These are phyloP conservation scores for Candolleomyces aberdarensis DNA, from an alignment of 768 basidiomycete species.

Conservation along the genomic window DNA sequence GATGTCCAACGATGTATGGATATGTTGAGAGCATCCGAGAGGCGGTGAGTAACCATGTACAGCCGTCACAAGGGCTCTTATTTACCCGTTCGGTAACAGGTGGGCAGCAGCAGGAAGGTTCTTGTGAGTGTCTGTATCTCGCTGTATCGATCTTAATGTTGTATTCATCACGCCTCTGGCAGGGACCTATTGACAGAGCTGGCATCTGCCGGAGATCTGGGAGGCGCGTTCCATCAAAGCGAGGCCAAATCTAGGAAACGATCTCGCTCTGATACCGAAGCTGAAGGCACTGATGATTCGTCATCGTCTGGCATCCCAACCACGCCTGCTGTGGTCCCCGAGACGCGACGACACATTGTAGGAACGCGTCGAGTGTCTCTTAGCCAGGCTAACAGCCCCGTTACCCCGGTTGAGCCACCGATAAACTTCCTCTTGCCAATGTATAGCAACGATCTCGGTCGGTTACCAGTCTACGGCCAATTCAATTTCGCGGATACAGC, in stretches of 20 bases:
- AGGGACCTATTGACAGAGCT: constrained; percentile 38
- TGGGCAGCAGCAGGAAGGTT: constrained; percentile 41
- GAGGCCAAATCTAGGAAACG: constrained; percentile 12
- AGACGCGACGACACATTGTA: constrained; percentile 9
- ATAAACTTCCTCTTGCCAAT: constrained; percentile 43
- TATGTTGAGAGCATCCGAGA: constrained; percentile 41
- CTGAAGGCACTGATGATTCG: neutral
- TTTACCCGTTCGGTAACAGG: constrained; percentile 18
- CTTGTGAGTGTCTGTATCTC: constrained; percentile 24
- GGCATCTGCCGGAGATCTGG: constrained; percentile 31
- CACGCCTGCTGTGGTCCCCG: neutral
- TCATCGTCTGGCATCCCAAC: neutral
- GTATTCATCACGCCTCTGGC: neutral
- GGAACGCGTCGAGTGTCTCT: constrained; percentile 26
- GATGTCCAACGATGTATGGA: constrained; percentile 61
- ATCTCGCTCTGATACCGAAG: constrained; percentile 14
- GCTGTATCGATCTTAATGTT: neutral
- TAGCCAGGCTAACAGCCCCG: constrained; percentile 10
- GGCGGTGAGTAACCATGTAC: constrained; percentile 24
- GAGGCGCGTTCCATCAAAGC: neutral
- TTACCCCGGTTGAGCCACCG: constrained; percentile 13
- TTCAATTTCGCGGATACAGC: constrained; percentile 33
- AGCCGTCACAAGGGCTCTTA: too few relatives aligned
- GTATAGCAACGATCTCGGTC: constrained; percentile 55
- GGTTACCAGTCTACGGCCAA: constrained; percentile 46